These are phyloP conservation scores for Stylonectria norvegica DNA, from an alignment of 2,329 filamentous ascomycete species.

Conservation along the genomic window DNA sequence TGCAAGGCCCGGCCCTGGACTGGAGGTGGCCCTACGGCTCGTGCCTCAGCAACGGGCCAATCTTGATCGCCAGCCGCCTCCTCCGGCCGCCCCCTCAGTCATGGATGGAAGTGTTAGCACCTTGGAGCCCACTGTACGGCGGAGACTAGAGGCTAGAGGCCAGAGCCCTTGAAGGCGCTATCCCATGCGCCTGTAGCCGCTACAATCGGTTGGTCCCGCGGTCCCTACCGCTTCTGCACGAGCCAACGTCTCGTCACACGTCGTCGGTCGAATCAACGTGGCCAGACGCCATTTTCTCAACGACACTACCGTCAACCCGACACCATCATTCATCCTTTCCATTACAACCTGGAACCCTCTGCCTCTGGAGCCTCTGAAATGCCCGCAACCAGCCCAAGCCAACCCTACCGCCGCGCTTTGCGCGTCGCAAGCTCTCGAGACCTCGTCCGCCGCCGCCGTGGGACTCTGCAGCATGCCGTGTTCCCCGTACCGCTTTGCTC, in stretches of 20 bases:
- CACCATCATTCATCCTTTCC: too few relatives aligned
- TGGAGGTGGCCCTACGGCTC: slow-evolving; percentile 23
- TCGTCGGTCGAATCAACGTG: slow-evolving; percentile 35
- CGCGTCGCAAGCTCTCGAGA: too few relatives aligned
- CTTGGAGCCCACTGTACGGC: too few relatives aligned
- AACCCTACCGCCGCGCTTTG: slow-evolving; percentile 25
- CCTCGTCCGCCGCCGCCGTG: slow-evolving; percentile 2
- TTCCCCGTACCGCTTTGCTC: slow-evolving; percentile 4
- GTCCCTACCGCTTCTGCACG: slow-evolving; percentile 45
- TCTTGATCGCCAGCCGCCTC: slow-evolving; percentile 36
- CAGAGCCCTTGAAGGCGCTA: slow-evolving; percentile 15
- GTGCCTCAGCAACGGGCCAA: slow-evolving; percentile 38
- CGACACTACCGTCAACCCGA: slow-evolving; percentile 13
- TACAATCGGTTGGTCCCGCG: slow-evolving; percentile 46
- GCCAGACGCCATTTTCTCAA: slow-evolving; percentile 19
- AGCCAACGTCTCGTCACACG: slow-evolving; percentile 44
- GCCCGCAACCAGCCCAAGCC: slow-evolving; percentile 10
- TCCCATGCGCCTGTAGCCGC: slow-evolving; percentile 32
- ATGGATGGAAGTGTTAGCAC: too few relatives aligned
- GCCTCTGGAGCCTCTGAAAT: too few relatives aligned
- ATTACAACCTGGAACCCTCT: too few relatives aligned
- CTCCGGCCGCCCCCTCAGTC: too few relatives aligned
- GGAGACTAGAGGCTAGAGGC: too few relatives aligned
- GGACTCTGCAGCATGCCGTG: slow-evolving; percentile 12
- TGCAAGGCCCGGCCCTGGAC: too few relatives aligned